Evolutionary conservation across 1,284 basidiomycete genomes (phyloP).

Genomic region (Ustilago hordei): DNA sequence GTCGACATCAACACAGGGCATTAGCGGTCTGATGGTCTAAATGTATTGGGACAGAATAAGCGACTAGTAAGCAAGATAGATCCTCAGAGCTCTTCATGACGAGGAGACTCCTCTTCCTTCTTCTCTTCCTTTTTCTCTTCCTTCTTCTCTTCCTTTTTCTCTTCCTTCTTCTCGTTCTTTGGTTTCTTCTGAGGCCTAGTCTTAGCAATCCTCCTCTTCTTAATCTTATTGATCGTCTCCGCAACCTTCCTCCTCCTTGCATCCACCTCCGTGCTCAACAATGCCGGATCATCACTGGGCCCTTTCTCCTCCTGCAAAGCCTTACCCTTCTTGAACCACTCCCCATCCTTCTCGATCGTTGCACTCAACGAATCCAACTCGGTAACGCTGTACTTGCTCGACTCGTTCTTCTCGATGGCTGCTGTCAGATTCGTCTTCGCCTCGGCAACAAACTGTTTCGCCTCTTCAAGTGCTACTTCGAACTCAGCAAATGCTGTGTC

Average conservation of each 20-base stretch:
- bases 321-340: conserved; percentile 66
- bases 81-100: conserved; percentile 42
- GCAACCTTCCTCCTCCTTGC: conserved; percentile 61
- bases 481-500: conserved; percentile 76
- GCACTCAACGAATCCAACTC: conserved; percentile 64
- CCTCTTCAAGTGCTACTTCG: conserved; percentile 75
- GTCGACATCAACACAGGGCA: too few relatives aligned
- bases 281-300: conserved; percentile 62
- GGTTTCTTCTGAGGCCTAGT: conserved; percentile 60
- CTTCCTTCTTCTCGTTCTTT: conserved; percentile 12
- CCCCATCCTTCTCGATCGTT: conserved; percentile 57
- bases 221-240: conserved; percentile 62
- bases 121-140: conserved; percentile 25
- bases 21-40: too few relatives aligned
- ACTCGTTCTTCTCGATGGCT: conserved; percentile 73
- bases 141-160: conserved; percentile 37
- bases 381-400: conserved; percentile 64
- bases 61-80: background rate
- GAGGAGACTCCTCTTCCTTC: conserved; percentile 30
- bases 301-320: conserved; percentile 56
- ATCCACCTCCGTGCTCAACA: conserved; percentile 64
- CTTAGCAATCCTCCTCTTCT: conserved; percentile 63
- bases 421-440: conserved; percentile 76
- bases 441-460: conserved; percentile 82
- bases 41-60: too few relatives aligned